Percentiles rank a stretch among this genome's conserved stretches.
Conservation (phyloP, 495 filamentous ascomycete species). For the Aspergillus homomorphus region DNA sequence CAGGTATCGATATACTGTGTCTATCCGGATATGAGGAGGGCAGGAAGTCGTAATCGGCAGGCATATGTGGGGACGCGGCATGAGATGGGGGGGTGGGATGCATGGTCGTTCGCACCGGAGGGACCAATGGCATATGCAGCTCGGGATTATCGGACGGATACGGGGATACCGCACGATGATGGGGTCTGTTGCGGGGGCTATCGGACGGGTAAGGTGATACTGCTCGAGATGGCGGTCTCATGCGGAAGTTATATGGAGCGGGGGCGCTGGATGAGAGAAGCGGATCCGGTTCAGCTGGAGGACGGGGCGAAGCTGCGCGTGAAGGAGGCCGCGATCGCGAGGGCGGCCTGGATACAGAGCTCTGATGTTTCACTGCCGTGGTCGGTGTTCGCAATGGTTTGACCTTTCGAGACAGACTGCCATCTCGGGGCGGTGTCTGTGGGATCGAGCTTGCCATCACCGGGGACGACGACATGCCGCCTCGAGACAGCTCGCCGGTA, state of each 20-base stretch:
- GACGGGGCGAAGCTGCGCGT: constrained; percentile 26
- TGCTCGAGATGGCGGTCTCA: constrained; percentile 15
- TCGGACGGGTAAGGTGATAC: constrained; percentile 14
- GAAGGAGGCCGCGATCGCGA: constrained; percentile 32
- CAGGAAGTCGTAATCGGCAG: constrained; percentile 25
- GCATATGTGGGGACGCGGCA: constrained; percentile 26
- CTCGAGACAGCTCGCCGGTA: constrained; percentile 32
- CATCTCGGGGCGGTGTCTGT: constrained; percentile 47
- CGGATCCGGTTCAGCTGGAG: constrained; percentile 10
- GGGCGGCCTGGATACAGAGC: constrained; percentile 31
- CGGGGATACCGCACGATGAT: constrained; percentile 14
- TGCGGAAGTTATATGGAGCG: constrained; percentile 1
- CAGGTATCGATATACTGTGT: constrained; percentile 26
- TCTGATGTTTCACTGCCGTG: constrained; percentile 36
- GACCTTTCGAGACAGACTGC: constrained; percentile 31
- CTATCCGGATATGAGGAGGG: constrained; percentile 33
- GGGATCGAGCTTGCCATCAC: constrained; percentile 39
- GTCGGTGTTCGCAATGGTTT: constrained; percentile 42
- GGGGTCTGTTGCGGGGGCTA: neutral
- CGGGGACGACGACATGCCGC: constrained; percentile 29
- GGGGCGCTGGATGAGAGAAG: constrained; percentile 1
- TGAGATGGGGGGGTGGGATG: constrained; percentile 9
- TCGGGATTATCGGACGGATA: neutral
- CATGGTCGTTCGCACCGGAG: neutral
- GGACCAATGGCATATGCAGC: neutral